Percentiles rank a stretch among this genome's conserved stretches.
These are phyloP conservation scores for Pseudozyma thailandica DNA, from an alignment of 1,284 basidiomycete genomes.

Conservation along the genomic window DNA sequence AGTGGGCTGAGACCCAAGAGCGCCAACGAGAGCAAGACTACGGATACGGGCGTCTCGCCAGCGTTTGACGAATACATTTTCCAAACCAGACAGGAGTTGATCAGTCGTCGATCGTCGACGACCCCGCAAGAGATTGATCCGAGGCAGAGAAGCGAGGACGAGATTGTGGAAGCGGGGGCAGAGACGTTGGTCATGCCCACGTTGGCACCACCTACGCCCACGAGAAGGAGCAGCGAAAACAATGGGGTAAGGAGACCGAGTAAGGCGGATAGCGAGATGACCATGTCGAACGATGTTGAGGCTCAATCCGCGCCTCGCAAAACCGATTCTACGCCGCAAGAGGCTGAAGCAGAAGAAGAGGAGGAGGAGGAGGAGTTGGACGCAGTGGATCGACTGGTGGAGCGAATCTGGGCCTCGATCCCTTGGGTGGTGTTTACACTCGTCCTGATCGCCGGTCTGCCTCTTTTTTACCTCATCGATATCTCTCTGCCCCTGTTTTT, in stretches of 20 bases:
- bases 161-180: not conserved
- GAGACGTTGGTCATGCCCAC: slow-evolving; percentile 34
- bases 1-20: too few species aligned
- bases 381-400: slow-evolving; percentile 53
- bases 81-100: slow-evolving; percentile 5
- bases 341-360: not conserved
- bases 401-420: slow-evolving; percentile 38
- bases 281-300: slow-evolving; percentile 11
- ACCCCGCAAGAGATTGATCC: not conserved
- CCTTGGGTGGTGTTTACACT: slow-evolving; percentile 41
- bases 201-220: slow-evolving; percentile 13
- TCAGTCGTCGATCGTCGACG: slow-evolving; percentile 5
- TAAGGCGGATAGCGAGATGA: slow-evolving; percentile 24
- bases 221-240: too few species aligned
- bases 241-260: slow-evolving; percentile 11
- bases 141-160: not conserved
- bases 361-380: slow-evolving; percentile 25
- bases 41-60: too few species aligned
- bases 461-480: slow-evolving; percentile 49
- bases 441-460: slow-evolving; percentile 51
- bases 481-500: slow-evolving; percentile 59
- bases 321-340: too few species aligned
- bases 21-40: too few species aligned
- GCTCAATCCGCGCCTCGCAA: not conserved
- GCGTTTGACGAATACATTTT: slow-evolving; percentile 41